Conservation (phyloP, 2,329 filamentous ascomycete genomes). For the Diaporthe helianthi region DNA sequence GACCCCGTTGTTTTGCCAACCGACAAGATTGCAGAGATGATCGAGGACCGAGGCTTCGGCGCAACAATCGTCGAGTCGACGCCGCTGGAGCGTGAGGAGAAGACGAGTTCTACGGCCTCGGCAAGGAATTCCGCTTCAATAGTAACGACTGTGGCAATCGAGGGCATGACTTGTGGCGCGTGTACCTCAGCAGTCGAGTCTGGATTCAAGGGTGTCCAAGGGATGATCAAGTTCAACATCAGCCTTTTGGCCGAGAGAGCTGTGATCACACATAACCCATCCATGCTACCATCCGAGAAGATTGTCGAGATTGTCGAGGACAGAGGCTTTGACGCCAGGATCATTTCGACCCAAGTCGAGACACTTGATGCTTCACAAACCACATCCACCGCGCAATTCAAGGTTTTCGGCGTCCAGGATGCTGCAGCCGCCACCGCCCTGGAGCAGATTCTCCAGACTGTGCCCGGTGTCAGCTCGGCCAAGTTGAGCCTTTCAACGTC, state of each 20-base stretch:
- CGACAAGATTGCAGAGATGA: constrained; percentile 63
- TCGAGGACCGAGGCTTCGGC: constrained; percentile 79
- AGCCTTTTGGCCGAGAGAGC: constrained; percentile 92
- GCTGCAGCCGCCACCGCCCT: constrained; percentile 74
- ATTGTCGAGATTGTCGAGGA: constrained; percentile 88
- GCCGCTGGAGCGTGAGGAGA: constrained; percentile 50
- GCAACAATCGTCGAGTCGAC: constrained; percentile 79
- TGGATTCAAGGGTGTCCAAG: constrained; percentile 78
- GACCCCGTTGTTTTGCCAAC: constrained; percentile 63
- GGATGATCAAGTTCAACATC: constrained; percentile 90
- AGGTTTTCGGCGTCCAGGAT: constrained; percentile 80
- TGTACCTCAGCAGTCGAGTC: constrained; percentile 92
- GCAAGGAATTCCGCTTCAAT: constrained; percentile 54
- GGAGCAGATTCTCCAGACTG: constrained; percentile 69
- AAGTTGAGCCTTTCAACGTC: constrained; percentile 76
- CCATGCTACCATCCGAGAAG: constrained; percentile 73
- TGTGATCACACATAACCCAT: constrained; percentile 82
- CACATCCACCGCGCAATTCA: constrained; percentile 75
- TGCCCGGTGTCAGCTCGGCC: constrained; percentile 77
- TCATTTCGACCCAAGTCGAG: constrained; percentile 78
- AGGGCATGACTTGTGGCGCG: constrained; percentile 97
- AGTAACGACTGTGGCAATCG: constrained; percentile 86
- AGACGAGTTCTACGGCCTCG: constrained; percentile 40
- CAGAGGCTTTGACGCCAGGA: constrained; percentile 82
- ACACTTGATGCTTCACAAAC: constrained; percentile 59